A percentile compares a stretch with the other conserved stretches of the same genome.
Conservation (phyloP, 192 early-diverging fungal species). For the Backusella morwellensis region DNA sequence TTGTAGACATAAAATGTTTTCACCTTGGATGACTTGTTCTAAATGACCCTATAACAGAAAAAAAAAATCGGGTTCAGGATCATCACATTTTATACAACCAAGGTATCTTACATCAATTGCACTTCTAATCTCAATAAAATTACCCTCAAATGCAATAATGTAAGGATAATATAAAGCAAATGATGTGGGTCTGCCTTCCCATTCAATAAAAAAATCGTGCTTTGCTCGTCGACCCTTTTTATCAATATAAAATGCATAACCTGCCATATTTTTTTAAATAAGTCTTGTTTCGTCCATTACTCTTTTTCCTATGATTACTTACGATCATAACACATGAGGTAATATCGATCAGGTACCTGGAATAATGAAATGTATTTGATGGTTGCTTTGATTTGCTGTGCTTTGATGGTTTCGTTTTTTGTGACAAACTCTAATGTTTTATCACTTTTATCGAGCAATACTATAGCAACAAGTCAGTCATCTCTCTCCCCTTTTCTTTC, state of each 20-base stretch:
- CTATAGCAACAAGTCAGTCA: conserved; percentile 29
- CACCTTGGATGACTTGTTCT: conserved; percentile 52
- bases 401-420: conserved; percentile 57
- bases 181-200: conserved; percentile 80
- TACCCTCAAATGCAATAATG: conserved; percentile 86
- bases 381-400: conserved; percentile 20
- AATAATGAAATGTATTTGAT: conserved; percentile 80
- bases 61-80: not conserved
- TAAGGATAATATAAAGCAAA: conserved; percentile 85
- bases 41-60: conserved; percentile 41
- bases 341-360: conserved; percentile 70
- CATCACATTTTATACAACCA: not conserved
- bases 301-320: conserved; percentile 16
- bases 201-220: conserved; percentile 76
- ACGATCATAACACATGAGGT: conserved; percentile 92
- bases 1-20: conserved; percentile 57
- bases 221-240: conserved; percentile 74
- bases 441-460: conserved; percentile 81
- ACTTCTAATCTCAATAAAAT: conserved; percentile 88
- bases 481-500: conserved; percentile 12
- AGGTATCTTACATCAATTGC: conserved; percentile 57
- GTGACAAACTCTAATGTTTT: conserved; percentile 74
- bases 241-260: conserved; percentile 92
- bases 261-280: conserved; percentile 38
- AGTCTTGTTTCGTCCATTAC: not conserved